Evolutionary conservation across 768 basidiomycete species (phyloP), one percentile per base, ranked within the genome.

Genomic region (Lentinus brumalis): DNA sequence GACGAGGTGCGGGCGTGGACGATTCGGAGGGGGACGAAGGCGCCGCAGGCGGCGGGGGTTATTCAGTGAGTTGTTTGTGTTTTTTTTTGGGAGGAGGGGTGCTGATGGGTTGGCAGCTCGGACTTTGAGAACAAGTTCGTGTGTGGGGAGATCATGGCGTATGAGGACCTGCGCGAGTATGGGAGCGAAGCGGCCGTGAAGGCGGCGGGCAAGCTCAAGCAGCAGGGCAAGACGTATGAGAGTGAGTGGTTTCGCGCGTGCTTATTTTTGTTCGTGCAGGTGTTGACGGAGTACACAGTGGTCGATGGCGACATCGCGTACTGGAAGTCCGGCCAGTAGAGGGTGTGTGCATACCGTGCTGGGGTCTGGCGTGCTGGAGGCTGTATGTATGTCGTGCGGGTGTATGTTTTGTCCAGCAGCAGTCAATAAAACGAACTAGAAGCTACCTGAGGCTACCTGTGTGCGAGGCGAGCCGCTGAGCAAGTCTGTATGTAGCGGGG

Each of bases 51-150:
- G 8, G 97, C 97, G 41, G 97, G 97, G 75, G 94, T 98, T 65
- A 98, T 98, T 71, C 96, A 98, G 90, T 94, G 71, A 53, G 90
- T 18, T n/a, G n/a, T n/a, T n/a, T n/a, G n/a, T n/a, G n/a, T n/a
- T n/a, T n/a, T n/a, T n/a, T n/a, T n/a, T n/a, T n/a, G n/a, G n/a
- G n/a, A n/a, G n/a, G n/a, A n/a, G n/a, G n/a, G n/a, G n/a, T n/a
- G n/a, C 46, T 53, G 51, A 26, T 8, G 39, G 54, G 16, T 41
- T 16, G 2, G 4, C 61, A 93, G 91, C 81, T 89, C 93, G 53
- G 96, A 98, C 76, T 98, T 98, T 72, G 94, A 98, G 79, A 92
- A 96, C 76, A 96, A 97, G 77, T 97, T 97, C 67, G 91, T 98
- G 26, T 97, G 94, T 64, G 95, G 94, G 74, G 96, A 98, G 76